Conservation (phyloP, 495 filamentous ascomycete genomes). For the Hypoxylon cercidicola region DNA sequence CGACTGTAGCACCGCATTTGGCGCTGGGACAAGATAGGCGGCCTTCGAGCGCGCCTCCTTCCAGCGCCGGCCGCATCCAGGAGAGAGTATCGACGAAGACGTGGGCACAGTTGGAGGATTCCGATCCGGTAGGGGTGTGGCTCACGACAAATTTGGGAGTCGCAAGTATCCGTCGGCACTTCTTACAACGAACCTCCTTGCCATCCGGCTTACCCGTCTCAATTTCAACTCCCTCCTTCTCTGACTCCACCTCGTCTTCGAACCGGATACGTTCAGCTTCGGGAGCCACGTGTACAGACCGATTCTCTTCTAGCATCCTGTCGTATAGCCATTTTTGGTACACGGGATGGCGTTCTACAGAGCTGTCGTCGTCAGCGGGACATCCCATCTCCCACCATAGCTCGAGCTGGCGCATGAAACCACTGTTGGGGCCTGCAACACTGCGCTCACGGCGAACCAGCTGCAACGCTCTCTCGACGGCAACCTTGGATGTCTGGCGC, state of each 20-base stretch:
- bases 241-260: constrained; percentile 74
- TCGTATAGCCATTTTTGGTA: constrained; percentile 93
- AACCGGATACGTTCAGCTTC: constrained; percentile 82
- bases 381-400: constrained; percentile 88
- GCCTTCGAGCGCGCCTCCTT: constrained; percentile 79
- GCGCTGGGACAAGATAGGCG: constrained; percentile 81
- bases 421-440: constrained; percentile 84
- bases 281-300: constrained; percentile 68
- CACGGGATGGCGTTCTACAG: constrained; percentile 68
- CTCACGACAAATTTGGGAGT: constrained; percentile 54
- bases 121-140: constrained; percentile 44
- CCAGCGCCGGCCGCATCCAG: constrained; percentile 90
- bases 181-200: constrained; percentile 70
- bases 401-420: constrained; percentile 87
- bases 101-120: constrained; percentile 70
- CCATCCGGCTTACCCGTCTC: constrained; percentile 40
- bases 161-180: constrained; percentile 66
- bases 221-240: constrained; percentile 21
- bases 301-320: constrained; percentile 77
- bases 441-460: constrained; percentile 71
- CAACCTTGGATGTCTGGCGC: constrained; percentile 41
- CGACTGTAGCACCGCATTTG: constrained; percentile 81
- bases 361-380: constrained; percentile 65
- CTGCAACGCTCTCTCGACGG: constrained; percentile 55
- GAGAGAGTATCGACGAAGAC: constrained; percentile 89